Evolutionary conservation across 2,329 filamentous ascomycete genomes (phyloP).

Genomic region (Thielaviopsis punctulata): DNA sequence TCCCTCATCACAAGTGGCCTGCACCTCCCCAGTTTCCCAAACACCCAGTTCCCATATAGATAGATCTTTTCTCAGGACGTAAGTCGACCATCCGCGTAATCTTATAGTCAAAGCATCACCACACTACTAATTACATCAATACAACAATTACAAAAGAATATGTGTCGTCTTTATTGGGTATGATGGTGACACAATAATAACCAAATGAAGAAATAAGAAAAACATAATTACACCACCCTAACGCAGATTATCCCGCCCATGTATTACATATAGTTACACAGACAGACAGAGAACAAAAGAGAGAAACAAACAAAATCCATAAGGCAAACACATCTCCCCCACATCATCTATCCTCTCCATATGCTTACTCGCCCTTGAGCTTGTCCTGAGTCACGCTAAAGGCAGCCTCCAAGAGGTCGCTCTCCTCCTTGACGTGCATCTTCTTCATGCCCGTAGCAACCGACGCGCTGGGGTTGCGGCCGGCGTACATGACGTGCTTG

Average conservation of each 20-base stretch:
- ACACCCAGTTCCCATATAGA: too few relatives aligned
- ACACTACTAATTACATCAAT: too few relatives aligned
- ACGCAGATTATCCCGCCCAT: not conserved
- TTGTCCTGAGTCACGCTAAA: slow-evolving; percentile 50
- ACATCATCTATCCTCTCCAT: too few relatives aligned
- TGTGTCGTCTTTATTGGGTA: not conserved
- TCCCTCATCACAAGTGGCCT: too few relatives aligned
- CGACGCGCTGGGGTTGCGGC: slow-evolving; percentile 79
- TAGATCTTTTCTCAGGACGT: too few relatives aligned
- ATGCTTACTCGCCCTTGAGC: slow-evolving; percentile 44
- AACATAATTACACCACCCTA: not conserved
- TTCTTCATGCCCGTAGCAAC: slow-evolving; percentile 88
- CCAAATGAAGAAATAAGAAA: slow-evolving; percentile 2
- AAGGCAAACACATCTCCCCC: not conserved
- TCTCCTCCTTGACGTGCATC: slow-evolving; percentile 81
- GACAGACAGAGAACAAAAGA: not conserved
- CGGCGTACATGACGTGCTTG: slow-evolving; percentile 94
- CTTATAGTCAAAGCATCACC: too few relatives aligned
- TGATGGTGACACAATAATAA: not conserved
- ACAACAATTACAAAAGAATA: not conserved
- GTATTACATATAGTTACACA: not conserved
- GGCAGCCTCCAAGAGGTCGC: slow-evolving; percentile 55
- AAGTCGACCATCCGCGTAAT: too few relatives aligned
- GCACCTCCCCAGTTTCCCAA: too few relatives aligned
- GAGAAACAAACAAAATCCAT: not conserved